Percentiles rank a stretch among this genome's conserved stretches.
Conservation (phyloP, 106 monocot species). For the Acanthochlamys bracteata region DNA sequence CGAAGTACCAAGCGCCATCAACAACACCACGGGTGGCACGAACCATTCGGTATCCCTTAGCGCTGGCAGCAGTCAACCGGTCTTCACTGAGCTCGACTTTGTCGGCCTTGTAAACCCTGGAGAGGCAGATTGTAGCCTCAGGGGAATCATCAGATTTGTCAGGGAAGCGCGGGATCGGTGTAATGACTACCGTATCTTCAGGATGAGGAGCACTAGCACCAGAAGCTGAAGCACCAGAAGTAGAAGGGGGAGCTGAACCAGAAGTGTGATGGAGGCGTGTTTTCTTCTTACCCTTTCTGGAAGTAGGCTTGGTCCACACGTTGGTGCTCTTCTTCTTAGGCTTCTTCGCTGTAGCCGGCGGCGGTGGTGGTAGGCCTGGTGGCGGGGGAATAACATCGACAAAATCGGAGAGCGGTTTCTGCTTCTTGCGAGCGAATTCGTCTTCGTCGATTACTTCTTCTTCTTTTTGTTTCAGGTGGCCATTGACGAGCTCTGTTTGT, state of each 20-base stretch:
- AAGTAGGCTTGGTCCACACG: conserved; percentile 79
- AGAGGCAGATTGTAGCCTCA: conserved; percentile 51
- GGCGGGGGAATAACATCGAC: background rate
- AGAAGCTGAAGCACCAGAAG: conserved; percentile 7
- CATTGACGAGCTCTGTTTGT: background rate
- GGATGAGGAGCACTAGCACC: background rate
- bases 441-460: conserved; percentile 3
- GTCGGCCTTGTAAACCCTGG: conserved; percentile 83
- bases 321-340: conserved; percentile 72
- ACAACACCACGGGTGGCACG: conserved; percentile 77
- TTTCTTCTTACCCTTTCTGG: conserved; percentile 92
- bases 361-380: background rate
- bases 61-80: conserved; percentile 69
- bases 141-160: conserved; percentile 71
- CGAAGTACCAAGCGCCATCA: conserved; percentile 88
- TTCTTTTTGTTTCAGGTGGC: no score
- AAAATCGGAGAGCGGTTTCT: conserved; percentile 27
- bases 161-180: conserved; percentile 62
- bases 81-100: conserved; percentile 79
- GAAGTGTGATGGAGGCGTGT: background rate
- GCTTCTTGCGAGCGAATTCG: conserved; percentile 20
- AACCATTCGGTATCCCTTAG: conserved; percentile 94
- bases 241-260: conserved; percentile 1
- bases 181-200: conserved; percentile 60
- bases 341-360: conserved; percentile 28